Conservation (phyloP, 106 monocot genomes). For the Hemerocallis citrina region DNA sequence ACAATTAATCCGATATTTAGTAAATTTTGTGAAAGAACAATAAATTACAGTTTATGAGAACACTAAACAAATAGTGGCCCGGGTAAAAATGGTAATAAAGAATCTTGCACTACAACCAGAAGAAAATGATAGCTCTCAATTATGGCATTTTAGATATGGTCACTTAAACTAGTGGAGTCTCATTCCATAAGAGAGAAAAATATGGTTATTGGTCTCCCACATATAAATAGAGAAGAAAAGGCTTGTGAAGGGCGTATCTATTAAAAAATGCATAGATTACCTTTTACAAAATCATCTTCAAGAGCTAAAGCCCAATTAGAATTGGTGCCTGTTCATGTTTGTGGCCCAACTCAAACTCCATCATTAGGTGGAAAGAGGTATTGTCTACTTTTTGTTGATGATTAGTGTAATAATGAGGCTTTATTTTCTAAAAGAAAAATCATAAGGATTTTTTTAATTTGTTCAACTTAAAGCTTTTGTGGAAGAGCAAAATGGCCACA, state of each 20-base stretch:
- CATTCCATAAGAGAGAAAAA: neutral
- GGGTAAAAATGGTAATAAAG: neutral
- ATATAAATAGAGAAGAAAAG: neutral
- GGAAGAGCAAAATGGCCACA: neutral
- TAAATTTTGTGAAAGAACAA: neutral
- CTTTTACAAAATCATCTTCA: conserved; percentile 5
- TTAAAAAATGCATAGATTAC: conserved; percentile 6
- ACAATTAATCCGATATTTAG: conserved; percentile 2
- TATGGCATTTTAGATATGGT: conserved; percentile 6
- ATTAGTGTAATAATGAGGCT: neutral
- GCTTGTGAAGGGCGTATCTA: conserved; percentile 2
- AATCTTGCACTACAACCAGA: conserved; percentile 1
- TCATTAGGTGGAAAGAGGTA: conserved; percentile 1
- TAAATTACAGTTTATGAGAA: neutral
- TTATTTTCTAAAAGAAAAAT: conserved; percentile 10
- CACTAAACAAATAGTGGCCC: neutral
- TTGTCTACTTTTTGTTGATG: neutral
- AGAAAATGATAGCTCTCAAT: neutral
- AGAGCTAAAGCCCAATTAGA: neutral
- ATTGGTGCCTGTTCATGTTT: conserved; percentile 5
- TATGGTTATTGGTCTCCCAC: conserved; percentile 2
- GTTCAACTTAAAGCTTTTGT: conserved; percentile 1
- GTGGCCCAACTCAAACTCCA: conserved; percentile 7
- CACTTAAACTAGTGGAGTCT: neutral
- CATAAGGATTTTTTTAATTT: neutral